These are phyloP conservation scores for Suillus variegatus DNA, from an alignment of 768 basidiomycete genomes.

Conservation along the genomic window DNA sequence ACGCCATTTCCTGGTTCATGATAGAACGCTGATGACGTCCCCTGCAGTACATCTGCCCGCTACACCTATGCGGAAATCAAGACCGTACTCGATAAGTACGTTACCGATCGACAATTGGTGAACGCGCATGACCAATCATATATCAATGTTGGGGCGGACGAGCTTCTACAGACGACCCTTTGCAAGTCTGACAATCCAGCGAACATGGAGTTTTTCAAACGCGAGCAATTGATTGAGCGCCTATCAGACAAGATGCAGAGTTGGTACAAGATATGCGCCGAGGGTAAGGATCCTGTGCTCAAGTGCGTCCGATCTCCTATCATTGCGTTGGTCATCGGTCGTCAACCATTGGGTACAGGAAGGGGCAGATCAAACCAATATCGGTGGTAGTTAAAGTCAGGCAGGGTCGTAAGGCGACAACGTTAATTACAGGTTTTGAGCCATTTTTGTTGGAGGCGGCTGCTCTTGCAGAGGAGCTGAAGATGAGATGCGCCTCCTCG, in stretches of 20 bases:
- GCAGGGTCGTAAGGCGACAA: constrained; percentile 78
- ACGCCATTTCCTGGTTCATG: constrained; percentile 12
- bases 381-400: constrained; percentile 68
- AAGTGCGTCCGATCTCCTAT: constrained; percentile 48
- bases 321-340: constrained; percentile 5
- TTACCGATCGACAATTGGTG: constrained; percentile 58
- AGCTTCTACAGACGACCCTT: constrained; percentile 39
- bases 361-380: constrained; percentile 74
- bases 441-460: constrained; percentile 70
- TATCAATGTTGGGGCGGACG: constrained; percentile 59
- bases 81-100: constrained; percentile 59
- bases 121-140: constrained; percentile 69
- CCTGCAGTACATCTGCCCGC: constrained; percentile 47
- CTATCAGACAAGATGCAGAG: constrained; percentile 70
- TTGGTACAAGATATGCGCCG: constrained; percentile 66
- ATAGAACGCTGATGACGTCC: constrained; percentile 28
- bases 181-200: constrained; percentile 32
- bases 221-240: constrained; percentile 60
- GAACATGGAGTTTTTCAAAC: constrained; percentile 56
- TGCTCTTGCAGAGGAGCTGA: constrained; percentile 76
- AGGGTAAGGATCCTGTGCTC: constrained; percentile 54
- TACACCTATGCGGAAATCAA: constrained; percentile 63
- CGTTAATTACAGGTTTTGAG: constrained; percentile 79
- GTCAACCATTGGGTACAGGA: constrained; percentile 44
- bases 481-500: constrained; percentile 74